Evolutionary conservation across 495 filamentous ascomycete genomes (phyloP), one percentile per base, ranked within the genome.

Genomic region (Neurospora sp.): DNA sequence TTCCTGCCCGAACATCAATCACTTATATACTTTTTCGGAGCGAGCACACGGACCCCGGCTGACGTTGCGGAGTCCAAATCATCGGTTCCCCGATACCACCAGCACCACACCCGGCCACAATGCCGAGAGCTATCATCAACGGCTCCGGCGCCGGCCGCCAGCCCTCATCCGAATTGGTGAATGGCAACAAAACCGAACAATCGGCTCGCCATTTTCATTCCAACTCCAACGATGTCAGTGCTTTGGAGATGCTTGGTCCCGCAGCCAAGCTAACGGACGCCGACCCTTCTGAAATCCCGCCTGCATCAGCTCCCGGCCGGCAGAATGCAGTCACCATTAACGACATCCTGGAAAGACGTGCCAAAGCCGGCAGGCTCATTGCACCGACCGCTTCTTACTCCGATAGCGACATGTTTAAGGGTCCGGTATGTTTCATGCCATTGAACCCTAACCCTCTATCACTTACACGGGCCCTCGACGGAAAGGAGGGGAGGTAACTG

Each of bases 361-460:
- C 85, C 69, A 93, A 91, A 79, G 84, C 86, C 20, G 89, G 90
- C 1, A 87, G 88, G 73, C 83, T 95, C 44, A 85, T 88, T 71
- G 91, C 89, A 41, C 91, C 90, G n/a, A 87, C 93, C 61, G 96
- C 96, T 40, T 91, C 94, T 18, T 84, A 86, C 48, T 89, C 90
- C 20, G 91, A 88, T 81, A 93, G 91, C 82, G 91, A 93, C 72
- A 90, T 92, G 85, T 99, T 96, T 82, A 97, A 97, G 83, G 88
- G 87, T 69, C 85, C 89, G 71, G 90, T 89, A 78, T 76, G 87
- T 73, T 74, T 6, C 48, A 22, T 35, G 40, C 40, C 72, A 73
- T 72, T 72, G 69, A 39, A 61, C 69, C 45, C 68, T 42, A 39
- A 71, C 53, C 42, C 72, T 37, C 35, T 37, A 9, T n/a, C 9